Conservation (phyloP, 768 basidiomycete species). For the Russula compacta region DNA sequence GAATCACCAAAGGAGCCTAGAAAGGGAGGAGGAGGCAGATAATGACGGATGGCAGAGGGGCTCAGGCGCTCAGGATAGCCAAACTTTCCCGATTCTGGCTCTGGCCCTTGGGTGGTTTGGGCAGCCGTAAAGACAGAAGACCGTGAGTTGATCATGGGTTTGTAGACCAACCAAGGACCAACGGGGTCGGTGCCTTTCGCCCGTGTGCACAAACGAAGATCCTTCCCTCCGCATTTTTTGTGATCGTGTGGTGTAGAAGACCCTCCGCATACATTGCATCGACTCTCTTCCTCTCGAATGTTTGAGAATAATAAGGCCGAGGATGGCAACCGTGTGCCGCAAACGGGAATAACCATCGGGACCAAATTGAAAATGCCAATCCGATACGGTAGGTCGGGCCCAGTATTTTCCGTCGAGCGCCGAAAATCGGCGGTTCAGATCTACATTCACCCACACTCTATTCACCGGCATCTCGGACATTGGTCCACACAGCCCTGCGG, state of each 20-base stretch:
- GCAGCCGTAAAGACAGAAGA: slow-evolving; percentile 7
- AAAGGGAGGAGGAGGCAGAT: background rate
- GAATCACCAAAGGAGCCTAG: background rate
- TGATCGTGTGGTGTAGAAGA: slow-evolving; percentile 18
- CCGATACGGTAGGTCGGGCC: slow-evolving; percentile 6
- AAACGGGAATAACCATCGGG: slow-evolving; percentile 11
- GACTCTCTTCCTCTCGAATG: background rate
- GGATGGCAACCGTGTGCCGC: slow-evolving; percentile 10
- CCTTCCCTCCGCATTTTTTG: background rate
- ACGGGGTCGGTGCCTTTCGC: slow-evolving; percentile 9
- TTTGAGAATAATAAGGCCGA: background rate
- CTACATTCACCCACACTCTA: slow-evolving; percentile 12
- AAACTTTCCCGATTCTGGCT: background rate
- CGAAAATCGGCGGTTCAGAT: background rate
- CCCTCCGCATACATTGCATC: background rate
- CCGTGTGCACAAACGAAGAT: slow-evolving; percentile 1
- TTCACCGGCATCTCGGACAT: slow-evolving; percentile 16
- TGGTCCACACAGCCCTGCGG: slow-evolving; percentile 1
- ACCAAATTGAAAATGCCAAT: slow-evolving; percentile 3
- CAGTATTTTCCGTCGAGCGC: slow-evolving; percentile 1
- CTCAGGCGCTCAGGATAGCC: background rate
- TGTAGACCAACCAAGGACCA: background rate
- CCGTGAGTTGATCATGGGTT: background rate
- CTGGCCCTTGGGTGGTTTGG: background rate
- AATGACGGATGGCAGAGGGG: background rate